phyloP scores from a whole-genome alignment of 1,139 yeast genomes.

The Scheffersomyces quercinus region DNA sequence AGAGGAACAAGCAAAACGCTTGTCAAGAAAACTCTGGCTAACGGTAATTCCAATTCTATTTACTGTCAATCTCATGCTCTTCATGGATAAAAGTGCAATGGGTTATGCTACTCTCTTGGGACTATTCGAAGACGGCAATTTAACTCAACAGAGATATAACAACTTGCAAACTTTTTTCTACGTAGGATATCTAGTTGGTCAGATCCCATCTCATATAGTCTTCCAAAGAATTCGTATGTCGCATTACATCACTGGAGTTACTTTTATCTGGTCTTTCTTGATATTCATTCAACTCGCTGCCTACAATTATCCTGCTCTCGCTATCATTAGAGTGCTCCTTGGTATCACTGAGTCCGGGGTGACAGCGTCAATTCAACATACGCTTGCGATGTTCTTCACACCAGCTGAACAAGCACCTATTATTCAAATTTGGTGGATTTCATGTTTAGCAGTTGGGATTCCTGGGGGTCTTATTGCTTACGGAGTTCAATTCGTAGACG shows the following conservation, averaged over 20 bases:
- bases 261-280: constrained; percentile 38
- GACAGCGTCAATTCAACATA: constrained; percentile 29
- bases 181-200: constrained; percentile 40
- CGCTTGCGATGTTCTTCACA: constrained; percentile 45
- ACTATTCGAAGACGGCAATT: constrained; percentile 38
- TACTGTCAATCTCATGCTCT: constrained; percentile 35
- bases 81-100: constrained; percentile 47
- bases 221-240: constrained; percentile 37
- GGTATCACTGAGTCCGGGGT: constrained; percentile 42
- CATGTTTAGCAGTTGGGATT: constrained; percentile 45
- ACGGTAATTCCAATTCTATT: constrained; percentile 34
- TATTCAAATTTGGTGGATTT: constrained; percentile 4
- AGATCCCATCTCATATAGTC: constrained; percentile 29
- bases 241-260: constrained; percentile 26
- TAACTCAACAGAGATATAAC: constrained; percentile 32
- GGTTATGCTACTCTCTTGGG: constrained; percentile 45
- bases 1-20: constrained; percentile 31
- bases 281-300: constrained; percentile 42
- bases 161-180: constrained; percentile 39
- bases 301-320: constrained; percentile 39
- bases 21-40: constrained; percentile 32
- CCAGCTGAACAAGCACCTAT: no score
- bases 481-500: constrained; percentile 33
- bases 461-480: constrained; percentile 49
- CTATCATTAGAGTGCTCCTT: constrained; percentile 42